phyloP scores from a whole-genome alignment of 108 stramenopile species.

The Seminavis robusta region DNA sequence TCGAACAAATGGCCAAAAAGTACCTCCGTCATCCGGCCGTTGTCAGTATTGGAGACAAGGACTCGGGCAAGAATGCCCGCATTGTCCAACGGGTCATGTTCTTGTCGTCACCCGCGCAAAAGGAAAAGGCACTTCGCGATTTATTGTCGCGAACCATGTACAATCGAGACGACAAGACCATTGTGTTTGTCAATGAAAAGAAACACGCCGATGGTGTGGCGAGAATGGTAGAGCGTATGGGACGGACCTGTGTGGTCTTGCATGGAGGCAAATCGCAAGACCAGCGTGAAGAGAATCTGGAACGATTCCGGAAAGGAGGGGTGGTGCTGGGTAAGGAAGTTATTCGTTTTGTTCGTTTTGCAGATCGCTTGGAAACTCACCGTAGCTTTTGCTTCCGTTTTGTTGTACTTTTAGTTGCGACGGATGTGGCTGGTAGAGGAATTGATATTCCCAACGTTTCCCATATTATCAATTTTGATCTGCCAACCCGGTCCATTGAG shows the following conservation, averaged over 20 bases:
- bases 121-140: conserved; percentile 75
- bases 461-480: conserved; percentile 96
- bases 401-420: conserved; percentile 92
- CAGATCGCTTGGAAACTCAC: no score
- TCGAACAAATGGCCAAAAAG: conserved; percentile 86
- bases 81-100: conserved; percentile 88
- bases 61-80: conserved; percentile 90
- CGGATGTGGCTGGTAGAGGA: conserved; percentile 97
- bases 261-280: conserved; percentile 98
- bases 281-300: conserved; percentile 94
- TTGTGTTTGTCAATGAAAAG: conserved; percentile 99
- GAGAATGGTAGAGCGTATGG: conserved; percentile 69
- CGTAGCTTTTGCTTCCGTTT: no score
- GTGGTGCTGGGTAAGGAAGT: no score
- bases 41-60: conserved; percentile 89
- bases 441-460: conserved; percentile 95
- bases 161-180: conserved; percentile 73
- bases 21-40: conserved; percentile 93
- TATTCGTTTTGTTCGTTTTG: background rate
- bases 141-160: conserved; percentile 17
- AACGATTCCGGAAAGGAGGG: conserved; percentile 72
- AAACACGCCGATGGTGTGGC: conserved; percentile 83
- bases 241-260: conserved; percentile 77
- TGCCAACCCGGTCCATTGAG: conserved; percentile 90
- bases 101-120: conserved; percentile 73